These are phyloP conservation scores for Zangia roseola DNA, from an alignment of 768 basidiomycete genomes.

Conservation along the genomic window DNA sequence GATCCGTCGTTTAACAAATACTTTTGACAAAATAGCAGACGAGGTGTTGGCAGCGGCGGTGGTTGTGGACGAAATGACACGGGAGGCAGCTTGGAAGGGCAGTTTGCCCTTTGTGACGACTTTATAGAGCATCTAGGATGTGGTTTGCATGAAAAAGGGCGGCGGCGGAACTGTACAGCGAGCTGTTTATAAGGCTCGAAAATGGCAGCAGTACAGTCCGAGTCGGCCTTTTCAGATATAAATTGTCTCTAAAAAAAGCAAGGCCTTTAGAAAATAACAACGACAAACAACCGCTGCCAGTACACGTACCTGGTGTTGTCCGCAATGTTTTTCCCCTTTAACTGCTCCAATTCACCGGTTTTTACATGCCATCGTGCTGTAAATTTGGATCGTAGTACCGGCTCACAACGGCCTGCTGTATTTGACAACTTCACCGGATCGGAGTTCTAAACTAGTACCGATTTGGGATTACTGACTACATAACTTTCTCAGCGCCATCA, in stretches of 20 bases:
- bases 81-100: conserved; percentile 57
- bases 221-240: conserved; percentile 7
- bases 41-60: conserved; percentile 31
- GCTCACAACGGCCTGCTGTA: too few relatives aligned
- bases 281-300: conserved; percentile 18
- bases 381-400: too few relatives aligned
- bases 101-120: conserved; percentile 43
- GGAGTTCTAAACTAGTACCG: neutral
- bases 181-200: conserved; percentile 3
- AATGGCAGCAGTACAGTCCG: conserved; percentile 2
- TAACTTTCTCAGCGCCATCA: conserved; percentile 7
- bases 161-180: conserved; percentile 6
- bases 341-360: too few relatives aligned
- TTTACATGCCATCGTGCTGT: too few relatives aligned
- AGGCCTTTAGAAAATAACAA: conserved; percentile 25
- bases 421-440: neutral
- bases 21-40: conserved; percentile 31
- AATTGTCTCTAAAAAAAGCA: conserved; percentile 10
- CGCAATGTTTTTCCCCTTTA: too few relatives aligned
- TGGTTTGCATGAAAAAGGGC: conserved; percentile 15
- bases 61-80: conserved; percentile 29
- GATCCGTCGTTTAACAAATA: conserved; percentile 33
- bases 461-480: neutral
- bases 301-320: too few relatives aligned
- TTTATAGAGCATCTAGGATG: conserved; percentile 31